Evolutionary conservation across 805 yeast species (phyloP).

Genomic region (Nematodospora valgi): DNA sequence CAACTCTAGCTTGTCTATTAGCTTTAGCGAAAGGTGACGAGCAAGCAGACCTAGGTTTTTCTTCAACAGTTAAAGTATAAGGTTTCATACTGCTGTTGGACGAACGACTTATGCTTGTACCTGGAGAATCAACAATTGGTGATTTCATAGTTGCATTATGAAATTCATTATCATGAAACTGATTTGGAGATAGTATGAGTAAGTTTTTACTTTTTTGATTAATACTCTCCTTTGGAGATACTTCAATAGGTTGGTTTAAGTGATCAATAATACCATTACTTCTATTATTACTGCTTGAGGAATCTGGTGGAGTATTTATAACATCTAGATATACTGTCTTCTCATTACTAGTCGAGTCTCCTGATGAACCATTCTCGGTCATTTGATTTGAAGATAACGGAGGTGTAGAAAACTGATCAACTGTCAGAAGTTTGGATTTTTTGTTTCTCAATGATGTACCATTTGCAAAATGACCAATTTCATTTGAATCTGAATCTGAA

Average conservation of each 20-base stretch:
- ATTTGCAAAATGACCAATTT: constrained; percentile 12
- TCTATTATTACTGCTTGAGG: not conserved
- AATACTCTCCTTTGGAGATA: constrained; percentile 1
- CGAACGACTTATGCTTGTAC: not conserved
- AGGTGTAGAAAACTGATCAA: constrained; percentile 6
- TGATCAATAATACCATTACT: constrained; percentile 7
- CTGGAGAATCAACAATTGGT: constrained; percentile 2
- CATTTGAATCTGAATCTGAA: constrained; percentile 25
- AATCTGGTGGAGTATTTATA: constrained; percentile 4
- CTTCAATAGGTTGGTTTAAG: constrained; percentile 17
- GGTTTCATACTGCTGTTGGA: not conserved
- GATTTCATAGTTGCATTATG: constrained; percentile 18
- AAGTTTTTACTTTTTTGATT: constrained; percentile 20
- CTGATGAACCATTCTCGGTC: not conserved
- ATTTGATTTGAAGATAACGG: not conserved
- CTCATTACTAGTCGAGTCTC: not conserved
- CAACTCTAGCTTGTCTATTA: constrained; percentile 44
- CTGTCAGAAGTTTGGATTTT: not conserved
- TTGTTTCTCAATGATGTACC: constrained; percentile 8
- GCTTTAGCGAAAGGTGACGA: constrained; percentile 41
- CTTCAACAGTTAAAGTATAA: constrained; percentile 12
- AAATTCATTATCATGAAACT: constrained; percentile 31
- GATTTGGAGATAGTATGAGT: constrained; percentile 37
- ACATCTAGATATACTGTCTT: constrained; percentile 6
- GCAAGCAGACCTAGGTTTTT: constrained; percentile 21